These are phyloP conservation scores for Epichloe sylvatica DNA, from an alignment of 2,329 filamentous ascomycete genomes.

Conservation along the genomic window DNA sequence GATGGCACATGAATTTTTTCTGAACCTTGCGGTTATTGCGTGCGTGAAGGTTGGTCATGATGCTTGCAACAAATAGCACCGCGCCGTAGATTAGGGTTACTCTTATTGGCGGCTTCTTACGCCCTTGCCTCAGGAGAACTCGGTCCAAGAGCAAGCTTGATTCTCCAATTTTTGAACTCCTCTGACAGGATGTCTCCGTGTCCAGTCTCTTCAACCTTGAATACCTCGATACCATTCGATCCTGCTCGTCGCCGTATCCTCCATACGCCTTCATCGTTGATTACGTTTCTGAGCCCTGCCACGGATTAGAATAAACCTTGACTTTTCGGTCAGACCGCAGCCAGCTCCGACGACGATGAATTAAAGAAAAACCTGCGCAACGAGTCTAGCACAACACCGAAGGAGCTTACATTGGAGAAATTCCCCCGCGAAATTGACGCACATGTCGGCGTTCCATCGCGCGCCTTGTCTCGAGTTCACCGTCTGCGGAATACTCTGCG, in stretches of 20 bases:
- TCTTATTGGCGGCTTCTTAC: neutral
- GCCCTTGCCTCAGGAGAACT: neutral
- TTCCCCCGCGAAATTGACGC: conserved; percentile 70
- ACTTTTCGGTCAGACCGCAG: neutral
- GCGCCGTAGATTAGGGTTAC: neutral
- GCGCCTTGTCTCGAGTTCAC: conserved; percentile 52
- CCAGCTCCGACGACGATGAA: neutral
- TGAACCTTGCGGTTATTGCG: neutral
- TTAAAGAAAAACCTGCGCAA: neutral
- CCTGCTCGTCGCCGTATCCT: conserved; percentile 55
- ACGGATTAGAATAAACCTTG: neutral
- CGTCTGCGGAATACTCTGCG: conserved; percentile 60
- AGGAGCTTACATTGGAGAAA: conserved; percentile 59
- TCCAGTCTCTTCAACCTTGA: conserved; percentile 57
- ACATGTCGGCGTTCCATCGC: conserved; percentile 83
- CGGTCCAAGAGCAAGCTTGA: conserved; percentile 33
- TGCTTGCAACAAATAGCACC: neutral
- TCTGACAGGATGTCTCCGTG: conserved; percentile 64
- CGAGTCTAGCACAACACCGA: too few relatives aligned
- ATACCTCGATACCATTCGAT: conserved; percentile 56
- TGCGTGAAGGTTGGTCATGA: neutral
- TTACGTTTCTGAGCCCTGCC: conserved; percentile 47
- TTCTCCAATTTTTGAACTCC: conserved; percentile 64
- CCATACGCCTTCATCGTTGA: conserved; percentile 66
- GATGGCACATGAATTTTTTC: neutral